Base-by-base conservation (phyloP, 192 early-diverging fungal genomes). In the Linnemannia schmuckeri region DNA sequence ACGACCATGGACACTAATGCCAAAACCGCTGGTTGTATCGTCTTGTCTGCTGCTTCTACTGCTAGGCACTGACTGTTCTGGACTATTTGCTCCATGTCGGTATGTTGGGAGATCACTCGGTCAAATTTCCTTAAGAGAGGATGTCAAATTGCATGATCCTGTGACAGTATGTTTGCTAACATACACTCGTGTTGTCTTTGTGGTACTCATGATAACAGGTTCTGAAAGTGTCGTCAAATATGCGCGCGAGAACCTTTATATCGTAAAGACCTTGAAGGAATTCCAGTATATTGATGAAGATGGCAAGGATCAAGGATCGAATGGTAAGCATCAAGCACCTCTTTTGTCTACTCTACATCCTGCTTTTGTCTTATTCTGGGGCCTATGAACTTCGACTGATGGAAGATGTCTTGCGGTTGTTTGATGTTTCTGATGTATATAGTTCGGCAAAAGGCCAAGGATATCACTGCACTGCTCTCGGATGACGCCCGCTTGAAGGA, bases 251-350 rank as follows among this genome's bases (percentile, higher is more conserved):
- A 99, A 99, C 88, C 69, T 97, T 13, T 96, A 96, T 80, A 92
- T 98, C 57, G 96, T 99, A 79, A 99, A 97, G 88, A 99, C 98
- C 7, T 90, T 99, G 79, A 96, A 96, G 74, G 98, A 99, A 90
- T 99, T 98, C 89, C 97, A 98, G 83, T 96, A 96, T 89, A 93
- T 97, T 70, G 97, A 99, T 88, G 98, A 99, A 35, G 91, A 94
- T 69, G 96, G 96, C 47, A 93, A 92, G 78, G 98, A 99, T 87
- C 96, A 96, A 89, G 98, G 98, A 10, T 91, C 91, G 4, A 97
- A 98, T 88, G 95, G 96, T 97, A 87, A 78, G 80, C 20, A 15
- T 17, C 30, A 20, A 41, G 41, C 8, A 41, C 0, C 61, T n/a
- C 30, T 66, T 3, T 27, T 61, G 55, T 8, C 10, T 12, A 10